Base-by-base conservation (phyloP, 2,329 filamentous ascomycete species). In the Colletotrichum cordylinicola region DNA sequence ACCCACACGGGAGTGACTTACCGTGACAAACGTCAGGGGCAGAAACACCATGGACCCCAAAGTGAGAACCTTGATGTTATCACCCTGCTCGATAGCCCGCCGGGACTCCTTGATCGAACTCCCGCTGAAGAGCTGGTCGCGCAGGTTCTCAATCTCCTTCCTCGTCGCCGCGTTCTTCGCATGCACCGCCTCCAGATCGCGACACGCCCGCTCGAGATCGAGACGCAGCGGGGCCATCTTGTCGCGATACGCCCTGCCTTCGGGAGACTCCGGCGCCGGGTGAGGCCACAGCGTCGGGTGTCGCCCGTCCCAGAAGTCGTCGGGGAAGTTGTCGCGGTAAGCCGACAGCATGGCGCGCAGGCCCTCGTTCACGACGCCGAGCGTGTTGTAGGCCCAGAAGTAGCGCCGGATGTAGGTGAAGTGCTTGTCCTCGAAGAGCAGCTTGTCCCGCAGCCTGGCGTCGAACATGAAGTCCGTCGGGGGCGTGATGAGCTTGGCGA, bases 101-200 rank as follows among this genome's bases (percentile, higher is more conserved):
- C 91, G 84, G 55, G 87, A 89, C 80, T 93, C 91, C 78, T 91
- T 89, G 71, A 93, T 91, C 4, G 87, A 88, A n/a, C 91, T 93
- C 3, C 91, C 91, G 43, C 86, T 90, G 81, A 93, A 93, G 1
- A 93, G 86, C 80, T 93, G 91, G 75, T 93, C 91, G 68, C 91
- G 84, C 74, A 93, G 80, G 6, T 87, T 89, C 67, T 88, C 83
- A 62, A 92, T 91, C 79, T 92, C 90, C 67, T 87, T 88, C 21
- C 90, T 83, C 18, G 89, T 86, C 64, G 87, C 86, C 78, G 90
- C 88, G 73, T 92, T 92, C 71, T 88, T 86, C 64, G 86, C 83
- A 31, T 88, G 84, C 29, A 90, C 84, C 13, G 83, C 84, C 13
- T 85, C 82, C 3, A 91, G 84, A 60, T 90, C 87, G 13, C 83